Conservation (phyloP, 2,329 filamentous ascomycete species). For the Nothomitra cinnamomea region DNA sequence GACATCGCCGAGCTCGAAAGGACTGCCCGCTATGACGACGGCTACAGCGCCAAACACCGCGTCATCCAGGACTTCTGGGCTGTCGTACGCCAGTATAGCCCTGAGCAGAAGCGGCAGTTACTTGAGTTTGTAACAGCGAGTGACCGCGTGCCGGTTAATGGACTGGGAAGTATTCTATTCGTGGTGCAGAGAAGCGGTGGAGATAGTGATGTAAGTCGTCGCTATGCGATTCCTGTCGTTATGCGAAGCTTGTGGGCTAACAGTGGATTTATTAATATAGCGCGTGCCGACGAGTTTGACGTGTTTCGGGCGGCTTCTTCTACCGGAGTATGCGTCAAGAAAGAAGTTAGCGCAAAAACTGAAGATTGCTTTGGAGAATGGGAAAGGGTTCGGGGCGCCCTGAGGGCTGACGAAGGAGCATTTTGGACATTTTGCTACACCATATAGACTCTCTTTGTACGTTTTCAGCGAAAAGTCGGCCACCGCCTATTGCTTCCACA, state of each 20-base stretch:
- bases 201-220: conserved; percentile 31
- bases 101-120: conserved; percentile 54
- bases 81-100: conserved; percentile 50
- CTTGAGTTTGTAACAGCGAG: conserved; percentile 92
- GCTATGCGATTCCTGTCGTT: no score
- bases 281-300: conserved; percentile 73
- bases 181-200: conserved; percentile 62
- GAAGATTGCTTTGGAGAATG: conserved; percentile 72
- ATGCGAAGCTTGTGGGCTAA: no score
- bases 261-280: conserved; percentile 12
- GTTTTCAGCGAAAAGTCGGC: no score
- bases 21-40: conserved; percentile 59
- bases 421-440: no score
- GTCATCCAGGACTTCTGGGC: conserved; percentile 72
- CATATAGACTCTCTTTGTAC: no score
- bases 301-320: conserved; percentile 73
- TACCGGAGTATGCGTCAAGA: conserved; percentile 64
- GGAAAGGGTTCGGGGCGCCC: conserved; percentile 75
- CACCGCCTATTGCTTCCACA: no score
- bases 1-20: conserved; percentile 56
- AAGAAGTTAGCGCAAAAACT: conserved; percentile 59
- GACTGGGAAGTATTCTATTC: conserved; percentile 67
- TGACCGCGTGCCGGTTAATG: conserved; percentile 77
- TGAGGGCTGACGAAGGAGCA: no score
- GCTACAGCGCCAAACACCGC: conserved; percentile 52